phyloP scores from a whole-genome alignment of 139 green algal genomes.

The Coelastrella sp. region DNA sequence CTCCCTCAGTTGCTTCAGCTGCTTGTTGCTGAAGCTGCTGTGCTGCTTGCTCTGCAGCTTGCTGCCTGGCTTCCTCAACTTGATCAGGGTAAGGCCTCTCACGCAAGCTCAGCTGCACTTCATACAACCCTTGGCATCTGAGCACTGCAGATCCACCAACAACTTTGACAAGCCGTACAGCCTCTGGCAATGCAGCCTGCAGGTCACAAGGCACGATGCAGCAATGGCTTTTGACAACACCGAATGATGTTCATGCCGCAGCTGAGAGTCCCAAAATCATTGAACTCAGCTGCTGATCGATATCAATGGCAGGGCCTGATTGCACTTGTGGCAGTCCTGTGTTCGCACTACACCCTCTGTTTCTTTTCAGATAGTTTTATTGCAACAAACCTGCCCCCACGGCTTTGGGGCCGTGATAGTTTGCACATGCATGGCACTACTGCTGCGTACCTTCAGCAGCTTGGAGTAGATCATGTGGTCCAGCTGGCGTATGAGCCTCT shows the following conservation, averaged over 20 bases:
- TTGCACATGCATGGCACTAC: background rate
- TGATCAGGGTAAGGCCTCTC: conserved; percentile 33
- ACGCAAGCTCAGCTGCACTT: conserved; percentile 28
- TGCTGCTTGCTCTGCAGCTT: conserved; percentile 28
- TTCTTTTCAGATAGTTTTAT: too few species aligned
- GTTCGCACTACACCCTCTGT: too few species aligned
- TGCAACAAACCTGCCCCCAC: too few species aligned
- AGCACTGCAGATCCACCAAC: conserved; percentile 40
- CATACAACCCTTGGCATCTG: conserved; percentile 40
- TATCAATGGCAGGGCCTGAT: too few species aligned
- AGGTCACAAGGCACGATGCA: background rate
- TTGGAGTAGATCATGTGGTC: conserved; percentile 45
- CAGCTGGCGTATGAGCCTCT: conserved; percentile 37
- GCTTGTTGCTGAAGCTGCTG: conserved; percentile 14
- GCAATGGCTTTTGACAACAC: background rate
- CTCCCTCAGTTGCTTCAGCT: conserved; percentile 4
- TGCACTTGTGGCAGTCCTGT: too few species aligned
- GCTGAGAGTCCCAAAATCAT: too few species aligned
- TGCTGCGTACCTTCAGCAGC: conserved; percentile 40
- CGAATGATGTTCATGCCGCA: too few species aligned
- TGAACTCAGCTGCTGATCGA: too few species aligned
- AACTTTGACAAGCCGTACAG: conserved; percentile 29
- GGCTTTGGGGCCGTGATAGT: too few species aligned
- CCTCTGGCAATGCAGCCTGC: conserved; percentile 37
- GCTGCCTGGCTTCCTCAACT: conserved; percentile 7